Evolutionary conservation across 73 alveolate genomes (phyloP).

Genomic region (Blepharisma stoltei): DNA sequence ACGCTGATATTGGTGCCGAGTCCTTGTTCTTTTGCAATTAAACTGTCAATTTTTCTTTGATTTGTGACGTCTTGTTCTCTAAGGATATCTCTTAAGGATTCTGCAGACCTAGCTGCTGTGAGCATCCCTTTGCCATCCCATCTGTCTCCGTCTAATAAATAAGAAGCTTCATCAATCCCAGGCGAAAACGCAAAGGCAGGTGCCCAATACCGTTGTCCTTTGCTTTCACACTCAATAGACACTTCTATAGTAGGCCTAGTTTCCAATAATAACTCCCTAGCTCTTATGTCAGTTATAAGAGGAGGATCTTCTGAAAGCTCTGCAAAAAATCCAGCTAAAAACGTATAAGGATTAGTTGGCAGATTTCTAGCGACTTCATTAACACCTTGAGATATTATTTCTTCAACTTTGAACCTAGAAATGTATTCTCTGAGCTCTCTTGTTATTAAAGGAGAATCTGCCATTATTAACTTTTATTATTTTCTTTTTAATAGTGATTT

Average conservation of each 20-base stretch:
- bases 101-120: constrained; percentile 11
- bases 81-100: background rate
- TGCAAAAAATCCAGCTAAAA: constrained; percentile 25
- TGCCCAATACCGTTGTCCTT: constrained; percentile 8
- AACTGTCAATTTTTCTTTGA: constrained; percentile 24
- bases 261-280: constrained; percentile 10
- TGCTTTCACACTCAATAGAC: constrained; percentile 10
- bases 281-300: background rate
- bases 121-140: constrained; percentile 16
- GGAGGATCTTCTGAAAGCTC: constrained; percentile 27
- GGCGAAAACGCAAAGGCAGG: constrained; percentile 24
- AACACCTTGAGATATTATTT: background rate
- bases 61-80: constrained; percentile 11
- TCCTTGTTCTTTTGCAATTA: constrained; percentile 1
- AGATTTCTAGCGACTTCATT: background rate
- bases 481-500: no score
- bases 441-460: constrained; percentile 26
- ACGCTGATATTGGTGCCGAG: background rate
- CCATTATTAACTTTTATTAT: background rate
- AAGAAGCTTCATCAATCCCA: constrained; percentile 2
- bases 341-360: constrained; percentile 9
- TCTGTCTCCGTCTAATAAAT: background rate
- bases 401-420: constrained; percentile 16
- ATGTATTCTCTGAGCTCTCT: constrained; percentile 23
- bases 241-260: constrained; percentile 19